phyloP scores from a whole-genome alignment of 768 basidiomycete genomes.

The Tulasnella sp. region DNA sequence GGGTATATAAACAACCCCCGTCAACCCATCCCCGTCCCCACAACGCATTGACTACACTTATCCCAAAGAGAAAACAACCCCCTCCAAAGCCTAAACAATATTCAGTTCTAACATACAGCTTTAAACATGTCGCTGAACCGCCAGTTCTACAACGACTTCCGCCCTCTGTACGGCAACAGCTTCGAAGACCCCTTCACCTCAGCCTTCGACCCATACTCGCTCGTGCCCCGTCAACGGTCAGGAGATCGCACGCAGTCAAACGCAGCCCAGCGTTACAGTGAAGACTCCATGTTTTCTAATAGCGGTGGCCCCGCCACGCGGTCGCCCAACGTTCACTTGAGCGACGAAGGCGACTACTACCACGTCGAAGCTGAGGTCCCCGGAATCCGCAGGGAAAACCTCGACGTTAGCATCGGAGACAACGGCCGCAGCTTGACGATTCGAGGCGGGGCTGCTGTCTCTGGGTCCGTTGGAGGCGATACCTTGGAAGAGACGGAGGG shows the following conservation, averaged over 20 bases:
- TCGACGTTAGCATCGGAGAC: constrained; percentile 33
- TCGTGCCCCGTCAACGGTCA: not conserved
- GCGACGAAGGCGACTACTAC: constrained; percentile 18
- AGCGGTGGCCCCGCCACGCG: not conserved
- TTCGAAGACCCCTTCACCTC: constrained; percentile 12
- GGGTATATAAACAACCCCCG: too few species aligned
- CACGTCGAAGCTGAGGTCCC: constrained; percentile 34
- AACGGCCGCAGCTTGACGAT: constrained; percentile 33
- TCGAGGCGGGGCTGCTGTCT: constrained; percentile 14
- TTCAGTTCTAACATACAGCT: not conserved
- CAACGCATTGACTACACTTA: too few species aligned
- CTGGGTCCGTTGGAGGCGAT: not conserved
- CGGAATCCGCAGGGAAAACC: constrained; percentile 33
- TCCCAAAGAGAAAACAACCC: too few species aligned
- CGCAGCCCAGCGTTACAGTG: not conserved
- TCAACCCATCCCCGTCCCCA: too few species aligned
- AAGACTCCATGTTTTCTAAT: too few species aligned
- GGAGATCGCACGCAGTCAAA: not conserved
- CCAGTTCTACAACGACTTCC: constrained; percentile 29
- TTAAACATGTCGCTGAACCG: not conserved
- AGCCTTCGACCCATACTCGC: constrained; percentile 5
- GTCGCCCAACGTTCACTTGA: constrained; percentile 23
- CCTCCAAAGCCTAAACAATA: not conserved
- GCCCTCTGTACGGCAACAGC: constrained; percentile 32
- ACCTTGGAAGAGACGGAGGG: not conserved